Base-by-base conservation (phyloP, 352 stramenopile genomes). In the Stephanocyclus meneghinianus region DNA sequence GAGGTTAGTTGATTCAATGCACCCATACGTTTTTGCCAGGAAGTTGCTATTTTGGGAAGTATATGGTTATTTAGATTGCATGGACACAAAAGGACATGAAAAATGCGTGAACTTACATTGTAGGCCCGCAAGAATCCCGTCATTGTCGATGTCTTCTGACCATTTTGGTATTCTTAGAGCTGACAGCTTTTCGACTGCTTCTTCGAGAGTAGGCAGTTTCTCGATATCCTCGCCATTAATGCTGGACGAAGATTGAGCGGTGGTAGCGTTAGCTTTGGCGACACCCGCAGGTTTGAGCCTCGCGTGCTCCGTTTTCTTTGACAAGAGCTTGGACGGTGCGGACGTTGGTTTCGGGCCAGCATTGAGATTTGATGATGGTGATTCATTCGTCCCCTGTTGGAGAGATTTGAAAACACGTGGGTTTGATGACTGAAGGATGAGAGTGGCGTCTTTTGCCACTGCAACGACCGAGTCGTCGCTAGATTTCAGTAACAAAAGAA, bases 331-430 rank as follows among this genome's bases (percentile, higher is more conserved):
- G 1, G 53, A 15, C 0, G 64, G 50, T 56, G 69, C 47, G 35
- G 63, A 37, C 47, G 47, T 48, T 9, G 63, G 50, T 59, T 69
- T 73, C 37, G 74, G 71, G 55, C 40, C 65, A 40, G 67, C 37
- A 2, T 59, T 35, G 18, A 5, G 8, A 16, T 13, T 48, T 48
- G 26, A 26, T 2, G 18, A 44, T 45, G 44, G 40, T 15, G 42
- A 40, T 42, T 18, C 5, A 29, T 55, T 53, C 21, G 65, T 70
- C 71, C 74, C 63, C 2, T 80, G 66, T 53, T 78, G 16, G 10
- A 92, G 59, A 56, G 78, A 68, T 74, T 94, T 94, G 71, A 83
- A 92, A 15, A 80, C 88, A 56, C 90, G 55, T 21, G 87, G 75
- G 76, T 93, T 88, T 11, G 72, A 75, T 51, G 67, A 45, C 65